These are phyloP conservation scores for Cercospora zeae-maydis DNA, from an alignment of 2,329 filamentous ascomycete genomes.

Conservation along the genomic window DNA sequence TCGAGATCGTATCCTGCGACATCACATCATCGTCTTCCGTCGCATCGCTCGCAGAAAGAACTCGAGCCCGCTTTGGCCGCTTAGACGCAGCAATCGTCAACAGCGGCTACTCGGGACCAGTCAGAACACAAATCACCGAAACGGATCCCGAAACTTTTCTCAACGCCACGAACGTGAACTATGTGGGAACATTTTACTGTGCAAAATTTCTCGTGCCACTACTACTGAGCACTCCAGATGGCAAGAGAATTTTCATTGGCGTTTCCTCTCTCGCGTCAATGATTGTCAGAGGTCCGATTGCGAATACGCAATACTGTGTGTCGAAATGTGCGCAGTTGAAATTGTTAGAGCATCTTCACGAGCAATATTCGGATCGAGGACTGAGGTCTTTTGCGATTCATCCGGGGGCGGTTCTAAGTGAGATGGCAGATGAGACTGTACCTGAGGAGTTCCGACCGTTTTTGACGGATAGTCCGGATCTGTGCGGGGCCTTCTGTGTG, in stretches of 20 bases:
- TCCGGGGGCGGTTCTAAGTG: constrained; percentile 39
- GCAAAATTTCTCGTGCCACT: constrained; percentile 33
- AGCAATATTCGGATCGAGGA: constrained; percentile 34
- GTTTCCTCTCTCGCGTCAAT: constrained; percentile 34
- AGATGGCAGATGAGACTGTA: constrained; percentile 36
- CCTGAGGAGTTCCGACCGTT: constrained; percentile 31
- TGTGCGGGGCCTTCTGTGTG: constrained; percentile 36
- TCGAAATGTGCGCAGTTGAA: constrained; percentile 40
- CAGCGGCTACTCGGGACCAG: constrained; percentile 26
- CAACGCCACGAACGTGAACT: constrained; percentile 30
- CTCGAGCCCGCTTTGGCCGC: constrained; percentile 19
- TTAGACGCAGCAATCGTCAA: constrained; percentile 31
- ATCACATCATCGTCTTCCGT: constrained; percentile 25
- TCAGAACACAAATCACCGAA: constrained; percentile 23
- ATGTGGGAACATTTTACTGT: constrained; percentile 30
- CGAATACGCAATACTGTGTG: constrained; percentile 40
- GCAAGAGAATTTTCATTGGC: constrained; percentile 34
- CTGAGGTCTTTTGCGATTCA: constrained; percentile 36
- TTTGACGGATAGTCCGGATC: constrained; percentile 33
- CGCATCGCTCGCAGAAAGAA: constrained; percentile 19
- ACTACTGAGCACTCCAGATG: constrained; percentile 18
- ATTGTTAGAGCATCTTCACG: constrained; percentile 40
- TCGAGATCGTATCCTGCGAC: constrained; percentile 31
- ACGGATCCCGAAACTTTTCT: constrained; percentile 26
- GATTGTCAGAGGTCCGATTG: constrained; percentile 40